A percentile compares a stretch with the other conserved stretches of the same genome.
Evolutionary conservation across 495 filamentous ascomycete genomes (phyloP).

Genomic region (Xylaria sp.): DNA sequence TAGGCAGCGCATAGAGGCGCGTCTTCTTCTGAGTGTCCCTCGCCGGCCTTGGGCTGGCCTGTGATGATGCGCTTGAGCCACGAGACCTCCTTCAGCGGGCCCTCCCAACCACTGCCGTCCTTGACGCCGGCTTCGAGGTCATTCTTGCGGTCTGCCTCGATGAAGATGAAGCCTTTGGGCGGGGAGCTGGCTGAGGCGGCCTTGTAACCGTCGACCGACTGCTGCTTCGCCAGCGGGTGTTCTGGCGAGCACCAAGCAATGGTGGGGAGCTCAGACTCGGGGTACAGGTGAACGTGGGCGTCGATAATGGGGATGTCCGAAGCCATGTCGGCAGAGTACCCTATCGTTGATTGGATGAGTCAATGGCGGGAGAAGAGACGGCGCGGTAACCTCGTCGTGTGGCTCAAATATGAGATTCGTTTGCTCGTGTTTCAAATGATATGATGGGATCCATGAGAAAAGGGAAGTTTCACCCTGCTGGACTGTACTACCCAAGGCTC

Average conservation of each 20-base stretch:
- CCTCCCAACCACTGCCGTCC: constrained; percentile 52
- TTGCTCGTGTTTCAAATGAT: constrained; percentile 1
- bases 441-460: background rate
- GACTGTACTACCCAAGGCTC: too few species aligned
- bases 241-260: constrained; percentile 69
- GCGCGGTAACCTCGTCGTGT: background rate
- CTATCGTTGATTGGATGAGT: background rate
- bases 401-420: background rate
- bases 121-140: constrained; percentile 56
- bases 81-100: constrained; percentile 73
- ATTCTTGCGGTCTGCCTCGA: constrained; percentile 80
- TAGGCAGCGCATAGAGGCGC: constrained; percentile 65
- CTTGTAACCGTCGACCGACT: constrained; percentile 68
- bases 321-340: constrained; percentile 23
- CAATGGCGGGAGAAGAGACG: background rate
- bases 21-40: constrained; percentile 64
- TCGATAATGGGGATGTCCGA: constrained; percentile 66
- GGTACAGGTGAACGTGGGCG: constrained; percentile 88
- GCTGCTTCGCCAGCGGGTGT: constrained; percentile 63
- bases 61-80: constrained; percentile 69
- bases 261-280: constrained; percentile 64
- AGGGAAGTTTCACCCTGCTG: background rate
- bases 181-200: constrained; percentile 41
- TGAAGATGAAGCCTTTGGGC: constrained; percentile 72
- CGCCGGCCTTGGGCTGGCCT: constrained; percentile 61